Conservation (phyloP, 2,329 filamentous ascomycete genomes). For the Colletotrichum gloeosporioides region DNA sequence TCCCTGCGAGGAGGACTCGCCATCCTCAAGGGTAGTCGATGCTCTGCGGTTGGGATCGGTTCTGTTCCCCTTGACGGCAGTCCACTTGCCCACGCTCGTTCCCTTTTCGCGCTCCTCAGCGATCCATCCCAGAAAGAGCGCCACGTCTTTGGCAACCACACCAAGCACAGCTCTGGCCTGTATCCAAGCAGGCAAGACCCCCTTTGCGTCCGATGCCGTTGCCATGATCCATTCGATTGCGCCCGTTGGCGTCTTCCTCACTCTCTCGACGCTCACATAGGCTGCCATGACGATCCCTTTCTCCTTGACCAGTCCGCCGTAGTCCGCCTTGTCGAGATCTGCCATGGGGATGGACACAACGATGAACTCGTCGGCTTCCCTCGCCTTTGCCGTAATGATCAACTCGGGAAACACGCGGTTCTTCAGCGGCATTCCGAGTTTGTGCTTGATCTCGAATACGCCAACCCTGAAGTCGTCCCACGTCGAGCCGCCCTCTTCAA, state of each 20-base stretch:
- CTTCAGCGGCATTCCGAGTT: slow-evolving; percentile 57
- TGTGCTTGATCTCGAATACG: slow-evolving; percentile 71
- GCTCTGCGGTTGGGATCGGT: neutral
- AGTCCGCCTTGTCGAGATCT: slow-evolving; percentile 40
- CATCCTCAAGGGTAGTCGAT: slow-evolving; percentile 1
- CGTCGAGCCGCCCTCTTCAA: slow-evolving; percentile 38
- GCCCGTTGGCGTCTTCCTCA: slow-evolving; percentile 49
- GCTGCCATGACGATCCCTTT: slow-evolving; percentile 59
- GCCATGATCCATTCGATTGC: slow-evolving; percentile 79
- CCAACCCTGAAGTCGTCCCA: slow-evolving; percentile 56
- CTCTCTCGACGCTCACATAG: slow-evolving; percentile 71
- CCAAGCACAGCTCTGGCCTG: slow-evolving; percentile 69
- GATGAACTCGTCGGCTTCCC: slow-evolving; percentile 52
- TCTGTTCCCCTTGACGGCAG: slow-evolving; percentile 12
- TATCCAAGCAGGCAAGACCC: slow-evolving; percentile 67
- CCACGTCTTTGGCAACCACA: slow-evolving; percentile 74
- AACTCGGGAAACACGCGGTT: slow-evolving; percentile 72
- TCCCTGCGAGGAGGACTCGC: slow-evolving; percentile 11
- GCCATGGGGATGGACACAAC: slow-evolving; percentile 62
- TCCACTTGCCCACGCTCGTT: slow-evolving; percentile 21
- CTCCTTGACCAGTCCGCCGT: slow-evolving; percentile 39
- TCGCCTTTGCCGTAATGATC: slow-evolving; percentile 58
- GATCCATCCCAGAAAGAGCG: slow-evolving; percentile 70
- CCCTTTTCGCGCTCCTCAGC: slow-evolving; percentile 43
- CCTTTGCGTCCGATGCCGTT: slow-evolving; percentile 74